A percentile compares a stretch with the other conserved stretches of the same genome.
Evolutionary conservation across 352 stramenopile species (phyloP).

Genomic region (Thalassiosira livingstoniorum): DNA sequence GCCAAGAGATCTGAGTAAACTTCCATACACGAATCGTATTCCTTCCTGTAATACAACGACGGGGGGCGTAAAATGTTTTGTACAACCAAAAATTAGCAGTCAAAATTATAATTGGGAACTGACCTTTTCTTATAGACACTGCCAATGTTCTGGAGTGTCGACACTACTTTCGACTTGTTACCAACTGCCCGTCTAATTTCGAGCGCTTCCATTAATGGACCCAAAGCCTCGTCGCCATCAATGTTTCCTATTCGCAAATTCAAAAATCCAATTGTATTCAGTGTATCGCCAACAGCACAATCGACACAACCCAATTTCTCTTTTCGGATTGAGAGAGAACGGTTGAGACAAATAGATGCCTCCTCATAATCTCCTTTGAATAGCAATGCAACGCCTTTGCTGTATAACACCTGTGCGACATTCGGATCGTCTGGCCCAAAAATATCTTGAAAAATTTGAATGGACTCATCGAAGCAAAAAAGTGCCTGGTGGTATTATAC

Average conservation of each 20-base stretch:
- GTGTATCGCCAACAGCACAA: slow-evolving; percentile 61
- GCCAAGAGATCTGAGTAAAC: slow-evolving; percentile 52
- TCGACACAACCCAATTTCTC: slow-evolving; percentile 49
- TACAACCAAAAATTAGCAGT: neutral
- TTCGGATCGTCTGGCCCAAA: slow-evolving; percentile 41
- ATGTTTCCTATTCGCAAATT: slow-evolving; percentile 62
- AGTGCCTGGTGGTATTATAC: no score
- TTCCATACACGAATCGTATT: slow-evolving; percentile 59
- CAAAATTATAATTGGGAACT: no score
- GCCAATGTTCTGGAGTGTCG: slow-evolving; percentile 66
- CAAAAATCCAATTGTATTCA: slow-evolving; percentile 70
- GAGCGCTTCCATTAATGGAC: slow-evolving; percentile 48
- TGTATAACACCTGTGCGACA: slow-evolving; percentile 57
- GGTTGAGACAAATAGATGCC: slow-evolving; percentile 48
- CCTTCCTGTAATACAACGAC: slow-evolving; percentile 38
- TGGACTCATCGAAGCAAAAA: slow-evolving; percentile 66
- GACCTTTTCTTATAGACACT: slow-evolving; percentile 61
- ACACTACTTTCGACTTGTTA: slow-evolving; percentile 63
- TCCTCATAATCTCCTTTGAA: slow-evolving; percentile 53
- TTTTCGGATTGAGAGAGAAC: slow-evolving; percentile 49
- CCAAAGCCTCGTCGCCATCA: slow-evolving; percentile 39
- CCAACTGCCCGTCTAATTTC: slow-evolving; percentile 53
- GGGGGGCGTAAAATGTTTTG: neutral
- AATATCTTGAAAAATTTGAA: slow-evolving; percentile 41
- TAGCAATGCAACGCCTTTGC: slow-evolving; percentile 62